Conservation (phyloP, 495 filamentous ascomycete genomes). For the Staphylotrichum tortipilum region DNA sequence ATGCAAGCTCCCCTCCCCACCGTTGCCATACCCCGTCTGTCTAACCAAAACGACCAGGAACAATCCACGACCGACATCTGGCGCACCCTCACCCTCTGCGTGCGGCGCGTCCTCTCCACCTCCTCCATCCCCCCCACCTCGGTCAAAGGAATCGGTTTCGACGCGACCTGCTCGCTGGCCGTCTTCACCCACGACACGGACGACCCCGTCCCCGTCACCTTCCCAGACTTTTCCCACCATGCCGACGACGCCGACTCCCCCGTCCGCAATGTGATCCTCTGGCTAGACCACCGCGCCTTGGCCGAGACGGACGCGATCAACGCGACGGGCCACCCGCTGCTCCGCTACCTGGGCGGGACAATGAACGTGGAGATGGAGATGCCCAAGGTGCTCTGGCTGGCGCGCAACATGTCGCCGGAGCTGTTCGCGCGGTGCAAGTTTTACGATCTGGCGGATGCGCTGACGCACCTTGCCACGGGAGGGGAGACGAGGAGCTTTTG, state of each 20-base stretch:
- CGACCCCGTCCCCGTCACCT: conserved; percentile 81
- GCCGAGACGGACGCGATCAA: conserved; percentile 89
- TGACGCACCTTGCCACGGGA: conserved; percentile 93
- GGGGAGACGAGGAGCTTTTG: conserved; percentile 87
- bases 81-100: conserved; percentile 76
- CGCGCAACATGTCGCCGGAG: conserved; percentile 93
- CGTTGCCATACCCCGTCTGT: not conserved
- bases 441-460: conserved; percentile 86
- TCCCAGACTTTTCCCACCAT: conserved; percentile 69
- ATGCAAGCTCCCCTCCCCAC: conserved; percentile 43
- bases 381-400: conserved; percentile 94
- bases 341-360: conserved; percentile 89
- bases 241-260: conserved; percentile 60
- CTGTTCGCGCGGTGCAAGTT: conserved; percentile 90
- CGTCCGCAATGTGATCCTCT: conserved; percentile 86
- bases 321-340: conserved; percentile 80
- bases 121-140: conserved; percentile 63
- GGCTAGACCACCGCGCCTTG: conserved; percentile 86
- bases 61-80: conserved; percentile 98
- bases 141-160: conserved; percentile 87
- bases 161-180: conserved; percentile 90
- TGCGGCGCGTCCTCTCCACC: conserved; percentile 66
- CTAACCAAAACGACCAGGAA: conserved; percentile 49
- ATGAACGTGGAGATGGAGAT: conserved; percentile 99
- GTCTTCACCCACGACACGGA: conserved; percentile 85